Base-by-base conservation (phyloP, 1,139 yeast species). In the Chernovozyma sophiae-reginae region DNA sequence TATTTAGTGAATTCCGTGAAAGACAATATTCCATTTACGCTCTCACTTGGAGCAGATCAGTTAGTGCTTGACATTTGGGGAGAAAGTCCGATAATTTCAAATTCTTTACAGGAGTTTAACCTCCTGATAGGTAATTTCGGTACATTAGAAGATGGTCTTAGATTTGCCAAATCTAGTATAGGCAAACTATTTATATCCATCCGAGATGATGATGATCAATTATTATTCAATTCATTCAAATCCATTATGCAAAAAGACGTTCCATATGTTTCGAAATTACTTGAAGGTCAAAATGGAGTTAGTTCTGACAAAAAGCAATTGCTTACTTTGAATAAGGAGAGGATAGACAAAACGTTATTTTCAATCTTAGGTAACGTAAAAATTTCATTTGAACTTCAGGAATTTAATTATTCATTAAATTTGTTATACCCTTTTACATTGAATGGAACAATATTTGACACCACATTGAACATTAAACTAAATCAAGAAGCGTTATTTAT, bases 211-310 rank as follows among this genome's bases (percentile, higher is more conserved):
- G 39, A n/a, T 45, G 37, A 32, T 15, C 22, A 17, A 27, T 37
- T 18, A 12, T 40, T 47, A 28, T 26, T 32, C 1, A 16, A 29
- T 1, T 42, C 36, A 2, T 32, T 52, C 3, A 26, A 35, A 5
- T 42, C 41, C 5, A 38, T 56, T 2, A 30, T 58, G 4, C 43
- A 50, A 0, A 35, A 43, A 4, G 67, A 61, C 38, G 35, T 54
- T 5, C 41, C 42, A 2, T 58, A 52, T 34, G 14, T 58, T 20
- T 10, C 6, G 10, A 20, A 20, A 10, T 10, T 20, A 20, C 10
- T 20, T 20, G 23, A 10, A 6, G 6, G 8, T 20, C 23, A 20
- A 20, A n/a, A n/a, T n/a, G 23, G 10, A 20, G 23, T 20, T 10
- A 20, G 10, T 7, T 6, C 6, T 7, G 10, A 7, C 10, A 10